Evolutionary conservation across 495 filamentous ascomycete species (phyloP), one percentile per base, ranked within the genome.

Genomic region (Xylaria castorea): DNA sequence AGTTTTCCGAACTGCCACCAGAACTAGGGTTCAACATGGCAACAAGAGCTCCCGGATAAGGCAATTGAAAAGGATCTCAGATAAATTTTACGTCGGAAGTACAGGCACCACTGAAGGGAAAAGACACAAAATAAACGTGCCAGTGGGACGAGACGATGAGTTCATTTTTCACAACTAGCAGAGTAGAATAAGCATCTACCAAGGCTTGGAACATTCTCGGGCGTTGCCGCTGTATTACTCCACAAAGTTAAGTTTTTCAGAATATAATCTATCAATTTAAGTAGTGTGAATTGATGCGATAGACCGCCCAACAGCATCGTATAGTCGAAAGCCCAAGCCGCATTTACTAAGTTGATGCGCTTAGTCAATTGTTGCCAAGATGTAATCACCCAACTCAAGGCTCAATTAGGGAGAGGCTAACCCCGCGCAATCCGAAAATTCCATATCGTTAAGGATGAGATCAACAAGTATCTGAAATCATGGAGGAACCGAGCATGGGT

Each of bases 391-490:
- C 44, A 22, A 38, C 14, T 32, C 11, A 67, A 40, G 64, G 25
- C 38, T 9, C 14, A 50, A 48, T 5, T 27, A 34, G 8, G 16
- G 32, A 64, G 14, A 53, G 30, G 22, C 32, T 16, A 25, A 27
- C 66, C 30, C 66, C 50, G 36, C 66, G 66, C 50, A 57, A 20
- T 30, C 50, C 50, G 66, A 20, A 27, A 68, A 68, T 68, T 57
- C 66, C 66, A 68, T 42, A 68, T 57, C 66, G 44, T 55, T 22
- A 30, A 57, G n/a, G 30, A 67, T 40, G 22, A 51, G 27, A 55
- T 68, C 66, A 57, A 42, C 50, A 42, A 57, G 20, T 68, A 68
- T 42, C 50, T 68, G 66, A 42, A 68, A 68, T 68, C 66, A 68
- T 42, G 66, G 66, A 68, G 1, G 44, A 68, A 50, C n/a, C 6